Evolutionary conservation across 2,329 filamentous ascomycete species (phyloP), one percentile per base, ranked within the genome.

Genomic region (Fusarium torreyae): DNA sequence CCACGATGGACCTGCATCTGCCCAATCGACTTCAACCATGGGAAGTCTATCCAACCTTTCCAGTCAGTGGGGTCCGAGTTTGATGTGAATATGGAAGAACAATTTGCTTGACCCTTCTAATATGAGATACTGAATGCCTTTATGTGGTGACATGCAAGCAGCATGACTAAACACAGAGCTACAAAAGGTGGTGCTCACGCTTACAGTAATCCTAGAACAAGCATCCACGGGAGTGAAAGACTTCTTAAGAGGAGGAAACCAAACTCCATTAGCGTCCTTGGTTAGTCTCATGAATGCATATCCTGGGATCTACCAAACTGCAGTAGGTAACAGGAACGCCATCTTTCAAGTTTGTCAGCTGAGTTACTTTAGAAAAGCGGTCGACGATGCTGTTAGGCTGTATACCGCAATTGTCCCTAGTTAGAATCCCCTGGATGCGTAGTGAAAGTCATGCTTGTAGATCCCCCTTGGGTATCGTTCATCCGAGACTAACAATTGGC

Each of bases 21-120:
- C 24, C 63, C 66, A 70, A 70, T 69, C 38, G 48, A 51, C 49
- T 42, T 22, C 28, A 34, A 55, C 55, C 28, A 18, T 33, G 28
- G 40, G 45, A 61, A 46, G 57, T 59, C 49, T 68, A 63, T 69
- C 68, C 49, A 59, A 70, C 62, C 60, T 64, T 61, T 65, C 34
- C 55, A 56, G 58, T 39, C 65, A 56, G 68, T 50, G 68, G 70
- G 69, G 63, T 64, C 52, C 36, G 18, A 64, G 42, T 34, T 65
- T 65, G 34, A 48, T 53, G 46, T 45, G 42, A 51, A 51, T 52
- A 38, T 58, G 18, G 22, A 53, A 42, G 54, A 46, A 42, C 20
- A 22, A 36, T 11, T 24, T 34, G 20, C 28, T 36, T 38, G 24
- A 52, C 24, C 39, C 28, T 26, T 20, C 48, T 15, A 42, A 53